Evolutionary conservation across 1,139 yeast genomes (phyloP), one percentile per base, ranked within the genome.

Genomic region (Nakaseomyces delphensis): DNA sequence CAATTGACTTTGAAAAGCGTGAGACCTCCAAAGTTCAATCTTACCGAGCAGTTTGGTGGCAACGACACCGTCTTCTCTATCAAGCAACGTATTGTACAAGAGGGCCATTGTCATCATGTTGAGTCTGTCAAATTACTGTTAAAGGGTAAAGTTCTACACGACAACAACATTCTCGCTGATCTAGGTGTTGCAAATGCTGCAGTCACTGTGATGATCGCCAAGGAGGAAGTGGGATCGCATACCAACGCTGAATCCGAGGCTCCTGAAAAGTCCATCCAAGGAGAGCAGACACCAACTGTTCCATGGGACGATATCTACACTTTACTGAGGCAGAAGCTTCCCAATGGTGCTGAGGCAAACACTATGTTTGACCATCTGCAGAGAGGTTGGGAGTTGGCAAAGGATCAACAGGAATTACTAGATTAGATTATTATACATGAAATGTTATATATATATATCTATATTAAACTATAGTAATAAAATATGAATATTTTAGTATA

Each of bases 101-200:
- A 52, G 32, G 54, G 54, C 1, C 48, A 52, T 16, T 56, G 52
- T n/a, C 43, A 56, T 14, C 52, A 55, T 6, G 44, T 56, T 1
- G 50, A 52, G 13, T 67, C 68, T 43, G 43, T 70, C 29, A 72
- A 70, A 45, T 48, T 73, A 6, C 55, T 73, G 52, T 46, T 71
- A 28, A 73, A 71, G 53, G 73, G 77, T 7, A 73, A 72, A 52
- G 74, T 73, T 1, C 53, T 71, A n/a, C 69, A 68, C 39, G 77
- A 73, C 51, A 55, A 61, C 9, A 48, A 58, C 1, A 40, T 60
- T 19, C 41, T 68, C 21, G 48, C 55, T 3, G 63, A 57, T 30
- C 33, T 56, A 33, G 49, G 48, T 21, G 38, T 46, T 9, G 43
- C 46, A 10, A 43, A 51, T 3, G 49, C 63, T 5, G 48, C 59